Evolutionary conservation across 1,284 basidiomycete genomes (phyloP).

Genomic region (Schizopora paradoxa): DNA sequence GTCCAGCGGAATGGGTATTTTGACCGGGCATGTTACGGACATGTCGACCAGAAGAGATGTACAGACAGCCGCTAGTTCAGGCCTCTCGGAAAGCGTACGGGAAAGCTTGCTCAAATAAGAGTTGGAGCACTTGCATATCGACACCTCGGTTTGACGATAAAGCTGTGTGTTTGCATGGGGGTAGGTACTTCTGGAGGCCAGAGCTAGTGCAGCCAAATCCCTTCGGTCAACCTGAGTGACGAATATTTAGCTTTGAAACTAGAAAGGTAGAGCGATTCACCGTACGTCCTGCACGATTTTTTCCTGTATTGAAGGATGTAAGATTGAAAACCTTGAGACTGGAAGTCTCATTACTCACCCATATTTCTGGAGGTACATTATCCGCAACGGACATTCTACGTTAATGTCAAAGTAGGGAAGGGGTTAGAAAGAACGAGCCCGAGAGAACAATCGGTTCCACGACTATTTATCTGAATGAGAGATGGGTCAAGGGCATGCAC

Average conservation of each 20-base stretch:
- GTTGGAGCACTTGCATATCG: conserved; percentile 16
- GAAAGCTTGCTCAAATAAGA: conserved; percentile 9
- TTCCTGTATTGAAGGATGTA: background rate
- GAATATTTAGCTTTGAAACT: background rate
- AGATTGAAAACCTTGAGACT: background rate
- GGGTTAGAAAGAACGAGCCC: no score
- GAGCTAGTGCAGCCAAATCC: conserved; percentile 10
- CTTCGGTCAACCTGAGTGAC: conserved; percentile 6
- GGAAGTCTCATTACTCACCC: conserved; percentile 1
- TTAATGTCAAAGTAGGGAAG: no score
- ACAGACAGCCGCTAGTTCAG: conserved; percentile 9
- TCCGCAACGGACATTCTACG: no score
- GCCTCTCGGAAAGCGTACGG: conserved; percentile 7
- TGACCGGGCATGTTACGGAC: conserved; percentile 11
- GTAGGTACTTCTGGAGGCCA: conserved; percentile 6
- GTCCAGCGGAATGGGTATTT: conserved; percentile 4
- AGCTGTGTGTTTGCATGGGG: conserved; percentile 8
- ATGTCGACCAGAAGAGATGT: conserved; percentile 12
- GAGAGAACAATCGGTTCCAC: no score
- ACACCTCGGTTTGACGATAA: conserved; percentile 12
- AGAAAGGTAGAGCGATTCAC: background rate
- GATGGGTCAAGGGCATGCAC: no score
- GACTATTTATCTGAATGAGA: no score
- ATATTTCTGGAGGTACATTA: conserved; percentile 13
- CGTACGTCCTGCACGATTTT: conserved; percentile 1